Evolutionary conservation across 2,329 filamentous ascomycete species (phyloP).

Genomic region (Fusarium coffeatum): DNA sequence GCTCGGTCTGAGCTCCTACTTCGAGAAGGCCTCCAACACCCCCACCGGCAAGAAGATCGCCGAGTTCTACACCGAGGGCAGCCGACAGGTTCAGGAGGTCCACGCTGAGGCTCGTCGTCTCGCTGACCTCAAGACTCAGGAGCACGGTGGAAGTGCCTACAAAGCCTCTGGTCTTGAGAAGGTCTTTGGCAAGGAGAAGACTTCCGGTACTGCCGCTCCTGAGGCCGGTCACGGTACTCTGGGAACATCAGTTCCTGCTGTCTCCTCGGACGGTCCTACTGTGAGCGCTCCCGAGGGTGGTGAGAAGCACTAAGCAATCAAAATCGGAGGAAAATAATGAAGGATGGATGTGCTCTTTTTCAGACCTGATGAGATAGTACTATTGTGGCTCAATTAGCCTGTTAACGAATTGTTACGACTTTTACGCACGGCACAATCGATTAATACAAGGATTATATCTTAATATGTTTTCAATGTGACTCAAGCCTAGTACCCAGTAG

Average conservation of each 20-base stretch:
- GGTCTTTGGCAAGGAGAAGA: slow-evolving; percentile 67
- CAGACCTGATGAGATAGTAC: slow-evolving; percentile 12
- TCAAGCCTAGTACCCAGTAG: too few species aligned
- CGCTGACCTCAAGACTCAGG: slow-evolving; percentile 84
- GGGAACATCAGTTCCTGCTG: slow-evolving; percentile 38
- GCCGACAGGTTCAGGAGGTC: slow-evolving; percentile 93
- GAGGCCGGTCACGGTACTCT: slow-evolving; percentile 31
- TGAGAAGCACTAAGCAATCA: slow-evolving; percentile 33
- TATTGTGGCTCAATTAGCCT: slow-evolving; percentile 19
- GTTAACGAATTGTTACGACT: slow-evolving; percentile 43
- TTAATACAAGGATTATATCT: slow-evolving; percentile 28
- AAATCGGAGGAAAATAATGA: slow-evolving; percentile 13
- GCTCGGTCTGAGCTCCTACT: slow-evolving; percentile 83
- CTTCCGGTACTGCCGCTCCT: slow-evolving; percentile 32
- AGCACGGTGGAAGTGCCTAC: slow-evolving; percentile 68
- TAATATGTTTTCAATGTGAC: not conserved
- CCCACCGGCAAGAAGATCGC: slow-evolving; percentile 90
- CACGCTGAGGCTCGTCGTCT: slow-evolving; percentile 90
- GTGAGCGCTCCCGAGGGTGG: slow-evolving; percentile 43
- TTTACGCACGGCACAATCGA: slow-evolving; percentile 36
- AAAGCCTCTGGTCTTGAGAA: slow-evolving; percentile 69
- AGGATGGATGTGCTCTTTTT: not conserved
- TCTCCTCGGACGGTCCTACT: slow-evolving; percentile 37
- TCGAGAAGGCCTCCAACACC: slow-evolving; percentile 89
- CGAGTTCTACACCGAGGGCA: slow-evolving; percentile 85